Evolutionary conservation across 2,329 filamentous ascomycete species (phyloP), one percentile per base, ranked within the genome.

Genomic region (Colletotrichum musae): DNA sequence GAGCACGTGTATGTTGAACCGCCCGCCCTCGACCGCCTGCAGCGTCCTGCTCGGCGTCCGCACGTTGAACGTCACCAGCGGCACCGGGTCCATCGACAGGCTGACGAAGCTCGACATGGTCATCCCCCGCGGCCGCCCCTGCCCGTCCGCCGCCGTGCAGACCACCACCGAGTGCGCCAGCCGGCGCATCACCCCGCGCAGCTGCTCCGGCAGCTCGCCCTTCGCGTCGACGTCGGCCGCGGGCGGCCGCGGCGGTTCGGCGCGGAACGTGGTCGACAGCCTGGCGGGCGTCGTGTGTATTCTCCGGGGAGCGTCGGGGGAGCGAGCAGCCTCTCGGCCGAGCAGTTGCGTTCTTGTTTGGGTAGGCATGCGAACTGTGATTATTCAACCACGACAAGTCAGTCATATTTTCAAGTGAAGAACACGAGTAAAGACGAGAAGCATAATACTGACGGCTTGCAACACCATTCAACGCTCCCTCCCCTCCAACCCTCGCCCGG

Each of bases 31-130:
- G 24, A 90, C 82, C 9, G 87, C 87, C 66, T 86, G 82, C 26
- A 88, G 80, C 13, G 88, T 89, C 13, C 85, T 83, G 75, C 86
- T 89, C 21, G 88, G 88, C 32, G 84, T 81, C 26, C 83, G 83
- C 57, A 90, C 82, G 78, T 90, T 90, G 80, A 90, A 89, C 0
- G 84, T 85, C 6, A 90, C 77, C 12, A 87, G 79, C 1, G 87
- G 87, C 28, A 78, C 81, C 0, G 87, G 87, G n/a, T 75, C 72
- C 18, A 89, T 80, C 16, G 85, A 83, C 28, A 90, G 77, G 0
- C 87, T 88, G 2, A 87, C 87, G 71, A 90, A 85, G 2, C 87
- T 89, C 6, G 88, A 89, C 81, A 89, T 87, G 39, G 88, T 89
- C 83, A 90, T 87, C 56, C 84, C 88, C 39, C 84, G 81, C 6